Conservation (phyloP, 2,329 filamentous ascomycete species). For the Dactylellina drechsleri region DNA sequence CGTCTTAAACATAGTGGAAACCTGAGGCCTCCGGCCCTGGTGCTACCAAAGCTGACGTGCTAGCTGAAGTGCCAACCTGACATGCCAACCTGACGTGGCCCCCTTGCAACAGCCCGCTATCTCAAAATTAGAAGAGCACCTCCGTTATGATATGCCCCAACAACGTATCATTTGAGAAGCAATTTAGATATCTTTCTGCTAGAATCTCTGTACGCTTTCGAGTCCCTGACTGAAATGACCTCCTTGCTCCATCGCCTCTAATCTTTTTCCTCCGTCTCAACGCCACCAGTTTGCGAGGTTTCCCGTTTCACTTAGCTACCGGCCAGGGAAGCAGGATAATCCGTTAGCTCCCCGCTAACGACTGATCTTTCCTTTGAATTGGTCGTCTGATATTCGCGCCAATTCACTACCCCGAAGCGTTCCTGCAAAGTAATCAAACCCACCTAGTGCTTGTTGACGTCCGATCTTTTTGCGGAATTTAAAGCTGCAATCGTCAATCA, state of each 20-base stretch:
- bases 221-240: too few species aligned
- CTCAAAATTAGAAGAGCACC: too few species aligned
- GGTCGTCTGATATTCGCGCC: conserved; percentile 34
- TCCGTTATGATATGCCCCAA: too few species aligned
- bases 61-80: conserved; percentile 47
- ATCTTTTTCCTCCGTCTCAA: not conserved
- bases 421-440: conserved; percentile 33
- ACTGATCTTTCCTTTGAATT: not conserved
- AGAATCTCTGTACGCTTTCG: too few species aligned
- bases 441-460: not conserved
- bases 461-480: too few species aligned
- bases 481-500: too few species aligned
- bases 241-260: too few species aligned
- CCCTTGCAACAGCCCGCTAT: too few species aligned
- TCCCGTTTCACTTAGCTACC: conserved; percentile 13
- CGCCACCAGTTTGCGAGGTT: not conserved
- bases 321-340: conserved; percentile 3
- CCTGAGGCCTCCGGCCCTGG: conserved; percentile 28
- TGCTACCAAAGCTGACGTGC: conserved; percentile 46
- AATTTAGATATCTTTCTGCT: too few species aligned
- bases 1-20: too few species aligned
- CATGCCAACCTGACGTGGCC: conserved; percentile 15
- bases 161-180: too few species aligned
- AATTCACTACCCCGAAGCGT: conserved; percentile 5
- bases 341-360: not conserved